Evolutionary conservation across 2,329 filamentous ascomycete genomes (phyloP), one percentile per base, ranked within the genome.

Genomic region (Botrytis squamosa): DNA sequence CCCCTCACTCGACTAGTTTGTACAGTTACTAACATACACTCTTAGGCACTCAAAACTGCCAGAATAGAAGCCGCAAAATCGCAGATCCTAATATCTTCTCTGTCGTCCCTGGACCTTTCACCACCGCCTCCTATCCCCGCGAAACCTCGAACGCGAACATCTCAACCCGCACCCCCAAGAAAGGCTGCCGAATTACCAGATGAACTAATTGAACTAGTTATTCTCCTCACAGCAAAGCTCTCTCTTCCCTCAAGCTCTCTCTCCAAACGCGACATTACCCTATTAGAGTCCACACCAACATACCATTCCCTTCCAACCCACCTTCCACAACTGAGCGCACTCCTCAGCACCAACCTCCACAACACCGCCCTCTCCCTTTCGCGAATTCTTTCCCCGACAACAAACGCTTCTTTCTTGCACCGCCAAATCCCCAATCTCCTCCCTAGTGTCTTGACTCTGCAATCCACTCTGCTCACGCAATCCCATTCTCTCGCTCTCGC

Each of bases 351-450:
- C 0, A 82, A 83, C n/a, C 83, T 91, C 0, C 85, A 86, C 71
- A 79, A 83, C 1, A 84, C 85, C 22, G 88, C 88, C 67, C 81
- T 84, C 75, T 83, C 85, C 60, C 82, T 89, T 20, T 84, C 85
- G 18, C 83, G 85, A 0, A 84, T 86, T 74, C 83, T 87, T 40
- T 84, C 87, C 20, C 84, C 81, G 12, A 84, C 82, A 7, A 88
- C 85, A 2, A 83, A 82, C 8, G 77, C 86, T 7, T 87, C 87
- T 46, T 84, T 88, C 77, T 82, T 90, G n/a, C 89, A 90, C 82
- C 88, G 89, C 33, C 81, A 84, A 38, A 86, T 91, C 68, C 83
- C 88, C 1, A 81, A 83, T 29, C 82, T 91, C 3, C 82, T 86
- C 0, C 75, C 81, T 1, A 81, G 84, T 38, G 80, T 85, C 29